Evolutionary conservation across 2,329 filamentous ascomycete genomes (phyloP).

Genomic region (Colletotrichum liaoningense): DNA sequence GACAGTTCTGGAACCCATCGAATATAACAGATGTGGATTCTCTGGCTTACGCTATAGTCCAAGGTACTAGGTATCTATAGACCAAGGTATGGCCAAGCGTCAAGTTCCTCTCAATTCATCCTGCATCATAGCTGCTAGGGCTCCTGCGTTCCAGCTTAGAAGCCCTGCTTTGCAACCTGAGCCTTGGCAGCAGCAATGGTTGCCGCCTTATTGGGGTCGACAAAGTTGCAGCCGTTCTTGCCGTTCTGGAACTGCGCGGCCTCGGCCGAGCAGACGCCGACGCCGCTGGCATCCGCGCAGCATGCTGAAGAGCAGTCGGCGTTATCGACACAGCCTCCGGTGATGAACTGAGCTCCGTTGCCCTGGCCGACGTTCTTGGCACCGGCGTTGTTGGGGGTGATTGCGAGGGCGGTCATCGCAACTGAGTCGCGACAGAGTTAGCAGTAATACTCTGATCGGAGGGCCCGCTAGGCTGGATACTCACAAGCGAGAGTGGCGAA

Average conservation of each 20-base stretch:
- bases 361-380: slow-evolving; percentile 34
- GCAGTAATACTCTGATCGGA: neutral
- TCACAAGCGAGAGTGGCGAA: slow-evolving; percentile 41
- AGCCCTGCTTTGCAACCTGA: slow-evolving; percentile 32
- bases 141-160: slow-evolving; percentile 30
- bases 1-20: neutral
- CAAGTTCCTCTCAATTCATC: too few relatives aligned
- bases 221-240: slow-evolving; percentile 48
- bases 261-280: slow-evolving; percentile 44
- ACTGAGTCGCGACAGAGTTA: slow-evolving; percentile 22
- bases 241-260: slow-evolving; percentile 43
- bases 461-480: slow-evolving; percentile 10
- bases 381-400: slow-evolving; percentile 40
- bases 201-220: slow-evolving; percentile 34
- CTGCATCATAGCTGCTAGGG: neutral
- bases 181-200: slow-evolving; percentile 34
- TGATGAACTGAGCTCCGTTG: slow-evolving; percentile 43
- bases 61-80: neutral
- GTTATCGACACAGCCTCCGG: slow-evolving; percentile 43
- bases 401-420: slow-evolving; percentile 36
- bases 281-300: slow-evolving; percentile 42
- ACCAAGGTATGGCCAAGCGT: too few relatives aligned
- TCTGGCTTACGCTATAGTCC: neutral
- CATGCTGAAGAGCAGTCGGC: slow-evolving; percentile 43
- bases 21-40: neutral